phyloP scores from a whole-genome alignment of 352 stramenopile species.

The Phytophthora colocasiae region DNA sequence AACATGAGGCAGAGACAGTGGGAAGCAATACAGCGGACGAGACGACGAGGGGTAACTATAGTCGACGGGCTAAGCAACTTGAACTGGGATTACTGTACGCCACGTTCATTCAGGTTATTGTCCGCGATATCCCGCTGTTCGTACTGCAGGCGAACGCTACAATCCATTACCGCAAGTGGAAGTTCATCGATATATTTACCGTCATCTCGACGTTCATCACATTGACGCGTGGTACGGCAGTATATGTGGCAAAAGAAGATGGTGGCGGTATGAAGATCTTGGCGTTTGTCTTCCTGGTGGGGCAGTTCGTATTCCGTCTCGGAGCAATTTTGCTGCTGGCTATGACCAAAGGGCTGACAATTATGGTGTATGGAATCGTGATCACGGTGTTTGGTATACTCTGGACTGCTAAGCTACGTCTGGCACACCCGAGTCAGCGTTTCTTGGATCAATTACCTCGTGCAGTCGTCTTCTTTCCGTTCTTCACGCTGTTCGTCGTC shows the following conservation, averaged over 20 bases:
- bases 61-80: constrained; percentile 20
- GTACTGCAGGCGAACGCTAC: constrained; percentile 79
- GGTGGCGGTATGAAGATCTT: constrained; percentile 36
- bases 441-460: constrained; percentile 48
- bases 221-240: constrained; percentile 48
- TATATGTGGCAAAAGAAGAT: constrained; percentile 60
- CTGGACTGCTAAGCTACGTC: constrained; percentile 38
- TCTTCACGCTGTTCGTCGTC: constrained; percentile 72
- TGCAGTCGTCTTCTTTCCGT: constrained; percentile 67
- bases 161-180: constrained; percentile 85
- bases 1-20: constrained; percentile 6
- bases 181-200: constrained; percentile 67
- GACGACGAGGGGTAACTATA: constrained; percentile 1
- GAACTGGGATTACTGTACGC: constrained; percentile 50
- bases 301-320: constrained; percentile 68
- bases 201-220: constrained; percentile 61
- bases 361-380: constrained; percentile 44
- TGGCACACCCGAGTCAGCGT: constrained; percentile 47
- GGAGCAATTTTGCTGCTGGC: constrained; percentile 71
- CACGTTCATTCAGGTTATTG: constrained; percentile 71
- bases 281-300: constrained; percentile 55
- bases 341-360: constrained; percentile 58
- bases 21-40: constrained; percentile 14
- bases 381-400: constrained; percentile 50
- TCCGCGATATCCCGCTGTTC: constrained; percentile 78